Evolutionary conservation across 495 filamentous ascomycete species (phyloP).

Genomic region (Xylaria acuta): DNA sequence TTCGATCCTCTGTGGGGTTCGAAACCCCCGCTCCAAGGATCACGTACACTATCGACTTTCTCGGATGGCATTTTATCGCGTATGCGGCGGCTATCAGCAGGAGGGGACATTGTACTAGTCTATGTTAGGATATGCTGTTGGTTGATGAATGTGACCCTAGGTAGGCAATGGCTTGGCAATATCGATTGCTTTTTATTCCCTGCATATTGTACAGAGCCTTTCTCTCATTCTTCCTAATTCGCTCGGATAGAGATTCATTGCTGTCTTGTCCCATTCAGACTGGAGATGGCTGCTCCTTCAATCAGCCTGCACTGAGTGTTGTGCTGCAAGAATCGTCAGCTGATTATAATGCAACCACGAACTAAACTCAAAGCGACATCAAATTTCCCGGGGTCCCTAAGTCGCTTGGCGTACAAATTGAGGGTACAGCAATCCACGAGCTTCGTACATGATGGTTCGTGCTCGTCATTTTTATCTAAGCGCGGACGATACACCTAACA

Average conservation of each 20-base stretch:
- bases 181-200: no score
- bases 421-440: not conserved
- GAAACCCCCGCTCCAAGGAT: not conserved
- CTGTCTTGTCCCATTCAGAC: not conserved
- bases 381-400: not conserved
- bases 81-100: not conserved
- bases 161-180: no score
- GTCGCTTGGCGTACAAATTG: not conserved
- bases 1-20: not conserved
- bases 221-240: not conserved
- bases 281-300: not conserved
- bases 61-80: not conserved
- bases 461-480: not conserved
- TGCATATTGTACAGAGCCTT: not conserved
- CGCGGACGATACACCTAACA: not conserved
- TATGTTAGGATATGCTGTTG: not conserved
- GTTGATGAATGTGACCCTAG: not conserved
- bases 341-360: not conserved
- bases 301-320: not conserved
- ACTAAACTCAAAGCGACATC: conserved; percentile 1
- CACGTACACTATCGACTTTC: not conserved
- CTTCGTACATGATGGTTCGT: not conserved
- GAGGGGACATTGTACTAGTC: not conserved
- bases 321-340: not conserved
- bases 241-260: not conserved